Evolutionary conservation across 140 eudicot genomes (phyloP).

Genomic region (Flaveria floridana): DNA sequence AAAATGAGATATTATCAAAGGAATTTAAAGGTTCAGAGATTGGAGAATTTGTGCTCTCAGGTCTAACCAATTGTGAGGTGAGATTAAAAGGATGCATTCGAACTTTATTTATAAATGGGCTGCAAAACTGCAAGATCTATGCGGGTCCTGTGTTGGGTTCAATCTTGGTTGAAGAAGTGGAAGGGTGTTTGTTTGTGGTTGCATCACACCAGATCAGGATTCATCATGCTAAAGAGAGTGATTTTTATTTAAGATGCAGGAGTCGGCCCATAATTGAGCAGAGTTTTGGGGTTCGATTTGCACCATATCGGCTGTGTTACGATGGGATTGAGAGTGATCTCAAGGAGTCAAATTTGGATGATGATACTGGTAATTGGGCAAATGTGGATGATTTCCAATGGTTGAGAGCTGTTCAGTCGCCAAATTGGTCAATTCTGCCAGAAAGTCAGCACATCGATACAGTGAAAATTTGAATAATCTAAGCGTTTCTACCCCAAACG

Average conservation of each 20-base stretch:
- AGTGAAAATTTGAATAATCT: constrained; percentile 34
- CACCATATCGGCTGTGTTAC: constrained; percentile 61
- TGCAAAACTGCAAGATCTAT: constrained; percentile 57
- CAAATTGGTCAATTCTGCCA: constrained; percentile 84
- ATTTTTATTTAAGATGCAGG: constrained; percentile 72
- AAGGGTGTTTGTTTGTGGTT: constrained; percentile 68
- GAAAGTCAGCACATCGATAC: constrained; percentile 49
- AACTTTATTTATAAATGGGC: constrained; percentile 58
- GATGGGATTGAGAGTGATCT: constrained; percentile 68
- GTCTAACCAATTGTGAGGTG: constrained; percentile 63
- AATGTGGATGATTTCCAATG: constrained; percentile 94
- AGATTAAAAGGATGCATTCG: constrained; percentile 64
- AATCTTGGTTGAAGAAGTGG: constrained; percentile 75
- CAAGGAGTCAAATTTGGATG: constrained; percentile 60
- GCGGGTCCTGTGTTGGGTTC: constrained; percentile 81
- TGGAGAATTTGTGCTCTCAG: constrained; percentile 68
- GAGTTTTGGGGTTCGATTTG: constrained; percentile 69
- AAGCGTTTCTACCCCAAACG: not conserved
- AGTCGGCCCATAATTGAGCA: constrained; percentile 87
- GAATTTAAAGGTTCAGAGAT: constrained; percentile 48
- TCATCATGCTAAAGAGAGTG: constrained; percentile 67
- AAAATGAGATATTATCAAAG: constrained; percentile 54
- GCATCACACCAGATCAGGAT: constrained; percentile 93
- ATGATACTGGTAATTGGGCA: constrained; percentile 85
- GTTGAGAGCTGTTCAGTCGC: constrained; percentile 82